A percentile compares a stretch with the other conserved stretches of the same genome.
phyloP scores from a whole-genome alignment of 2,329 filamentous ascomycete genomes.

The Cercospora canescens region DNA sequence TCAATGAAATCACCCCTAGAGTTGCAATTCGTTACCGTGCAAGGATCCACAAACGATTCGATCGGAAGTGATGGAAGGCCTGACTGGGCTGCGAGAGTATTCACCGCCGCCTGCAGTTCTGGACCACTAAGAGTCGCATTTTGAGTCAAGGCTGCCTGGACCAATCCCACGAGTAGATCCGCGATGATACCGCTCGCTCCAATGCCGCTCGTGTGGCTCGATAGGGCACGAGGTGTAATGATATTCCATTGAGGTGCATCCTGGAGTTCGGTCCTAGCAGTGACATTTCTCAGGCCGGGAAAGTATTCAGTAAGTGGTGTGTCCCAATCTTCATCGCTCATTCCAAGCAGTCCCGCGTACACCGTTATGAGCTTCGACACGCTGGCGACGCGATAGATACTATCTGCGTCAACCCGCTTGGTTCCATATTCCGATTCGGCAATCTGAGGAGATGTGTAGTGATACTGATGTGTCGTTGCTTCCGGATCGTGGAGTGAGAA shows the following conservation, averaged over 20 bases:
- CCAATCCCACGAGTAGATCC: neutral
- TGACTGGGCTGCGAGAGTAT: neutral
- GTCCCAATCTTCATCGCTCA: slow-evolving; percentile 34
- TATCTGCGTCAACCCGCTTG: slow-evolving; percentile 11
- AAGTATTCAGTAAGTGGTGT: slow-evolving; percentile 49
- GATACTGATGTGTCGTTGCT: slow-evolving; percentile 7
- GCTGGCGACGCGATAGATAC: slow-evolving; percentile 22
- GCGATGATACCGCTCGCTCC: neutral
- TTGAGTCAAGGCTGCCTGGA: neutral
- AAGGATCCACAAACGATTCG: neutral
- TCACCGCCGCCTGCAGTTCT: neutral
- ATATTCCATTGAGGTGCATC: slow-evolving; percentile 42
- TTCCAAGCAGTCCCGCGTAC: slow-evolving; percentile 43
- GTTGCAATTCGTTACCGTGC: neutral
- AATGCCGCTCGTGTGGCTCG: slow-evolving; percentile 45
- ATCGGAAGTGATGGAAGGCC: neutral
- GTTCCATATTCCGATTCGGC: slow-evolving; percentile 1
- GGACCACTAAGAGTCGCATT: neutral
- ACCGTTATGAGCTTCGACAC: slow-evolving; percentile 33
- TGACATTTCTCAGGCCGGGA: slow-evolving; percentile 35
- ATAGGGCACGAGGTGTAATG: slow-evolving; percentile 48
- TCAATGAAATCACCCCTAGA: neutral
- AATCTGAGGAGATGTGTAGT: slow-evolving; percentile 5
- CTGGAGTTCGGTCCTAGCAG: neutral
- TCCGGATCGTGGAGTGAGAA: slow-evolving; percentile 12